A percentile compares a stretch with the other conserved stretches of the same genome.
Evolutionary conservation across 768 basidiomycete genomes (phyloP).

Genomic region (Amylocystis lapponica): DNA sequence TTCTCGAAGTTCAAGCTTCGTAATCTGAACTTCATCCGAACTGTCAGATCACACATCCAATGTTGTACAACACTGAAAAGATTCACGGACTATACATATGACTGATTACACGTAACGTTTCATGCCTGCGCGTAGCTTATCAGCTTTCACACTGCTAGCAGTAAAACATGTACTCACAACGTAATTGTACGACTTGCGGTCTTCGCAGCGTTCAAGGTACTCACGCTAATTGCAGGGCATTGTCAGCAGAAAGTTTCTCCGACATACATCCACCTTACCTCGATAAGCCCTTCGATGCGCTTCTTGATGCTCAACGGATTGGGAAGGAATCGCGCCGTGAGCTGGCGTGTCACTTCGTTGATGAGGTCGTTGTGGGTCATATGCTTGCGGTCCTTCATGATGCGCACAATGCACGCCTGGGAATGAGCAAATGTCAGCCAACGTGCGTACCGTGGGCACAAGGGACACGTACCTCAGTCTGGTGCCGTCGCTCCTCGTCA

Average conservation of each 20-base stretch:
- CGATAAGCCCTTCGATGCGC: conserved; percentile 88
- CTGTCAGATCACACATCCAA: no score
- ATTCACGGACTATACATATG: no score
- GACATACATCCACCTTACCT: no score
- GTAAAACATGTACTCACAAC: no score
- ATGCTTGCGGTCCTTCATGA: conserved; percentile 94
- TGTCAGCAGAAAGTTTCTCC: no score
- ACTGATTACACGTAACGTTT: no score
- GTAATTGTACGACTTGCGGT: conserved; percentile 87
- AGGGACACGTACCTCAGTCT: conserved; percentile 67
- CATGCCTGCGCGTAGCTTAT: no score
- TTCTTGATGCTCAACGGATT: conserved; percentile 87
- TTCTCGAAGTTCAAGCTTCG: no score
- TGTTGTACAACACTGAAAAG: no score
- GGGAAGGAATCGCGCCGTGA: conserved; percentile 81
- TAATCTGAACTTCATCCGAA: no score
- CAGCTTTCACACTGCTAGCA: no score
- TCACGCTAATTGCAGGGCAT: conserved; percentile 63
- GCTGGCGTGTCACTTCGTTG: conserved; percentile 84
- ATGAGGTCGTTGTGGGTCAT: conserved; percentile 87
- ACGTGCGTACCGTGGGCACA: neutral
- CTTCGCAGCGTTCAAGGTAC: conserved; percentile 86
- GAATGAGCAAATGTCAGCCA: conserved; percentile 3
- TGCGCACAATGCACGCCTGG: conserved; percentile 95
- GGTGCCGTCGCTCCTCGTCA: conserved; percentile 86